Base-by-base conservation (phyloP, 371 early-diverging fungal species). In the Cokeromyces recurvatus region DNA sequence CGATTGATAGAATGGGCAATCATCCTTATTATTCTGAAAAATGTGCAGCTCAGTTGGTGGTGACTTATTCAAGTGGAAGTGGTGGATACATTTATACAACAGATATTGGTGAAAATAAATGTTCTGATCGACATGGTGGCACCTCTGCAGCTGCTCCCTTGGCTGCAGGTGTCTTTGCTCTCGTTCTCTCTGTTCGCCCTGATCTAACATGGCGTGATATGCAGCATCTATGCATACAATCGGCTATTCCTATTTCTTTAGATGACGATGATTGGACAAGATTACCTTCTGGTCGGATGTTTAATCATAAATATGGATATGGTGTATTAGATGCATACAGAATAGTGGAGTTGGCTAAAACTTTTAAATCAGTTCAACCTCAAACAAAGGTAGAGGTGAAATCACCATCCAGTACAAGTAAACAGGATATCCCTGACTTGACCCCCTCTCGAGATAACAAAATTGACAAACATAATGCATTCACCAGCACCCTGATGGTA, bases 191-290 rank as follows among this genome's bases (percentile, higher is more conserved):
- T 3, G 46, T 71, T 27, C 69, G 86, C 1, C 93, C 94, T 1
- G 94, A 94, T 27, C 66, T 96, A 40, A 82, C 81, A 14, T 95
- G 95, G 95, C 81, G 97, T 22, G 95, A 95, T 57, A 61, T 92
- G 38, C 95, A 94, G 59, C 81, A 88, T 39, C 55, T 96, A 12
- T 78, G 87, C 16, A 82, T 95, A 1, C 68, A 85, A 23, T 80
- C 90, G 5, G 90, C 93, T 0, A 54, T 90, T 7, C 90, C 90
- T 3, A 57, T 96, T 2, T 74, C 77, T 21, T 50, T 75, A 11
- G 62, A 66, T 23, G 85, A 86, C 48, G 53, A 60, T 1, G 83
- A 82, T 41, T 90, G 90, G 90, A 31, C 63, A 0, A 53, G 54
- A 1, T 69, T 85, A 3, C 80, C 84, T 2, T 73, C 71, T 9